phyloP scores from a whole-genome alignment of 1,284 basidiomycete species.

The Mycosarcoma maydis region DNA sequence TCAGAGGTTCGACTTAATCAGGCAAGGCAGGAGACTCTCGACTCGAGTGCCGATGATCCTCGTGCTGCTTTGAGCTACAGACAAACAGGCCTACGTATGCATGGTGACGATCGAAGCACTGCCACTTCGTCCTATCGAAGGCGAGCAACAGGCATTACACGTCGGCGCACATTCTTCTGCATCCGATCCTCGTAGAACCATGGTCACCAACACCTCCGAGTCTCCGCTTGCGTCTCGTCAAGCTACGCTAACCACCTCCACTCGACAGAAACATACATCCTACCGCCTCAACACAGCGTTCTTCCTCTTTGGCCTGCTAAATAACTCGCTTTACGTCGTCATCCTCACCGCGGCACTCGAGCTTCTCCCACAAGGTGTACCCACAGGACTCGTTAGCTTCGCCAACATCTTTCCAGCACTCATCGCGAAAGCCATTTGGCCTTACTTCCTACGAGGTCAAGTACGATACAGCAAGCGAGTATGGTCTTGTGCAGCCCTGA shows the following conservation, averaged over 20 bases:
- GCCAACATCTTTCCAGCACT: conserved; percentile 68
- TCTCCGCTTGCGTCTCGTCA: too few species aligned
- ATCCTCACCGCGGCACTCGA: conserved; percentile 95
- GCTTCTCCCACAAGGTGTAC: conserved; percentile 76
- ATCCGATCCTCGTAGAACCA: not conserved
- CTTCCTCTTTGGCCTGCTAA: conserved; percentile 67
- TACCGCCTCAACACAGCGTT: conserved; percentile 52
- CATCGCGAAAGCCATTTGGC: conserved; percentile 88
- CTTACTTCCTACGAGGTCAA: conserved; percentile 71
- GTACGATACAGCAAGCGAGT: conserved; percentile 56
- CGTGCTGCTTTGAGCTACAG: too few species aligned
- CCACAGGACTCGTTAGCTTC: conserved; percentile 85
- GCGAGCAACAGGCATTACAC: not conserved
- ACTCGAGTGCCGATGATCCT: too few species aligned
- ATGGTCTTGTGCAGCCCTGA: conserved; percentile 67
- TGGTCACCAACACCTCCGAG: conserved; percentile 1
- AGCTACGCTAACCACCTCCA: too few species aligned
- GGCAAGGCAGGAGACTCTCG: too few species aligned
- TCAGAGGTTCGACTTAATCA: too few species aligned
- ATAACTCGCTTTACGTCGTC: conserved; percentile 78
- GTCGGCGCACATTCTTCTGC: not conserved
- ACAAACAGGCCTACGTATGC: too few species aligned
- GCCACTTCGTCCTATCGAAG: conserved; percentile 23
- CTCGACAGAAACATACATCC: conserved; percentile 16
- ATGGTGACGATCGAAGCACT: conserved; percentile 25